These are phyloP conservation scores for Croton setiger DNA, from an alignment of 441 rosid species.

Conservation along the genomic window DNA sequence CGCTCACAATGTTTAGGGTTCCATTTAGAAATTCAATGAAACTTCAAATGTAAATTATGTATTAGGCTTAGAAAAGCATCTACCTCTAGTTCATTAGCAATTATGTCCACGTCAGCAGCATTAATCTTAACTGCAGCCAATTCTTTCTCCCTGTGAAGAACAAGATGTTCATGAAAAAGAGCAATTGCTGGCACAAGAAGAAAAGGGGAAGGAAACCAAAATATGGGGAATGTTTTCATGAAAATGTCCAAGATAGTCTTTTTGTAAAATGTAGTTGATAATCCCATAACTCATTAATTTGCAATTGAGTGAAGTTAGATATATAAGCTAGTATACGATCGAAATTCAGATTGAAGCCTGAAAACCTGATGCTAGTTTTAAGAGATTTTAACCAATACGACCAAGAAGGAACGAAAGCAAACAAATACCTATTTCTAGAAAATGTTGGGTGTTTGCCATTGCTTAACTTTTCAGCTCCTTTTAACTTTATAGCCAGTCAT, in stretches of 20 bases:
- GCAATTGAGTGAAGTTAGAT: not conserved
- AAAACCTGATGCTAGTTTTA: not conserved
- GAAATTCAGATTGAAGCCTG: not conserved
- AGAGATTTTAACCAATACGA: not conserved
- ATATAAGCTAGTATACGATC: not conserved
- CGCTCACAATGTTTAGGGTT: too few relatives aligned
- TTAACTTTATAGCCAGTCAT: too few relatives aligned
- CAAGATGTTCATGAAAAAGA: not conserved
- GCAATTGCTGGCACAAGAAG: not conserved
- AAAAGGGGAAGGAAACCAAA: not conserved
- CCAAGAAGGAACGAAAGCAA: not conserved
- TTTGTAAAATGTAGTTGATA: not conserved
- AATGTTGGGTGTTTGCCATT: not conserved
- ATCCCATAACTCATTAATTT: not conserved
- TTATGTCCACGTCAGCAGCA: constrained; percentile 82
- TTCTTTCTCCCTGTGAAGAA: constrained; percentile 76
- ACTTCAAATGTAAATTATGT: too few relatives aligned
- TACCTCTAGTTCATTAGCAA: constrained; percentile 91
- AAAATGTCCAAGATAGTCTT: not conserved
- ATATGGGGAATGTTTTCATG: not conserved
- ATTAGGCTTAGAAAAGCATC: too few relatives aligned
- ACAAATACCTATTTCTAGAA: not conserved
- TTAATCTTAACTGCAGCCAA: constrained; percentile 95
- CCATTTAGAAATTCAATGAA: too few relatives aligned
- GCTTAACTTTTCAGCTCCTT: too few relatives aligned